Evolutionary conservation across 2,329 filamentous ascomycete genomes (phyloP).

Genomic region (Clarireedia paspali): DNA sequence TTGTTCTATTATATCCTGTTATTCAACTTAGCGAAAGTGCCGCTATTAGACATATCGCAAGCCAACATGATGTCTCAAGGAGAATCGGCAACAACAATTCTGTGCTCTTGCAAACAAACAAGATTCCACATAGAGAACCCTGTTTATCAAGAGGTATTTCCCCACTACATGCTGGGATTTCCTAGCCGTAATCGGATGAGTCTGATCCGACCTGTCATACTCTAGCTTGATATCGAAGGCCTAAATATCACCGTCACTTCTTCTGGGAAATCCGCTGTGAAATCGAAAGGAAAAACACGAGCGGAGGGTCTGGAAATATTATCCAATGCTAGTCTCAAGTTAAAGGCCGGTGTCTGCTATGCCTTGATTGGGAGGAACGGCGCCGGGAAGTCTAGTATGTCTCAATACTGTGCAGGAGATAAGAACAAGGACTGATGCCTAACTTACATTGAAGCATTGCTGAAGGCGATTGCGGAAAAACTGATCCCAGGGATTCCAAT

Average conservation of each 20-base stretch:
- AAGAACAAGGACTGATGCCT: conserved; percentile 1
- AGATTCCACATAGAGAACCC: conserved; percentile 28
- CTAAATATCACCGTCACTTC: conserved; percentile 60
- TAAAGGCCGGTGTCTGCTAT: conserved; percentile 69
- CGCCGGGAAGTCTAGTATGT: conserved; percentile 70
- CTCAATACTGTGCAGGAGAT: background rate
- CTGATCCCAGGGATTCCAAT: conserved; percentile 70
- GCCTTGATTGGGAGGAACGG: conserved; percentile 75
- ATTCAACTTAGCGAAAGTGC: background rate
- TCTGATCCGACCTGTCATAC: background rate
- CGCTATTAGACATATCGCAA: background rate
- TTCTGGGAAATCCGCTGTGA: conserved; percentile 28
- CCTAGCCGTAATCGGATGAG: background rate
- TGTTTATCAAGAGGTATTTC: conserved; percentile 25
- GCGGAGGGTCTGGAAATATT: conserved; percentile 58
- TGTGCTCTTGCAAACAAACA: conserved; percentile 28
- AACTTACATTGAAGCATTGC: conserved; percentile 44
- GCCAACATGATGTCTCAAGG: conserved; percentile 7
- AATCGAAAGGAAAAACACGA: conserved; percentile 44
- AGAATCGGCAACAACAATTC: conserved; percentile 23
- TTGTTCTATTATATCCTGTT: too few species aligned
- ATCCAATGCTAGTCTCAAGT: conserved; percentile 57
- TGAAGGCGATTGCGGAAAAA: conserved; percentile 70
- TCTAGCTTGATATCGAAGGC: conserved; percentile 61
- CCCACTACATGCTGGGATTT: background rate